Base-by-base conservation (phyloP, 257 asterid genomes). In the Plantago ovata region DNA sequence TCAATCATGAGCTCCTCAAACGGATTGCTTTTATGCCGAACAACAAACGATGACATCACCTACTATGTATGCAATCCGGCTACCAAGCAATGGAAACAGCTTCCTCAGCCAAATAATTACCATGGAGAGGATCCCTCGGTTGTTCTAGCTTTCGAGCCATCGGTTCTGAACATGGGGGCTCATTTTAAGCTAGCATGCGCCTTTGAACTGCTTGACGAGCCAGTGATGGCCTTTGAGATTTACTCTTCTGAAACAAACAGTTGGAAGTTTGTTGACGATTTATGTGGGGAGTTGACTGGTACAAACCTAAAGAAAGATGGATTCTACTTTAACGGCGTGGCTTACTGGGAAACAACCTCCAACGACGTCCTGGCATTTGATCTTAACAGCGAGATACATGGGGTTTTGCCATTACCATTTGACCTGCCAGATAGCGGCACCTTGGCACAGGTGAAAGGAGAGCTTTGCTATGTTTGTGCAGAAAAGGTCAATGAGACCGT, bases 41-140 rank as follows among this genome's bases (percentile, higher is more conserved):
- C 44, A 36, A 9, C 14, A n/a, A 23, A 54, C n/a, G 45, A 13
- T 7, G 6, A 33, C 16, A 4, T 20, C 8, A 54, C 13, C 24
- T 54, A 54, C 60, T 54, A 54, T 18, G 45, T 54, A 3, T 54
- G 60, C 45, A 54, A 54, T 54, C 60, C 60, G 2, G 43, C 60
- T 32, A 54, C 60, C 28, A 33, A 54, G 7, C 13, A 54, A 36
- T 54, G 60, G 45, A 54, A 54, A 33, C 21, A 15, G 23, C 45
- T 54, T 3, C 60, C 60, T 8, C 24, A 4, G 9, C 24, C 60
- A 8, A 33, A 22, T 32, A n/a, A n/a, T 36, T 54, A 54, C 42
- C 60, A 54, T 16, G 60, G 60, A 33, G 44, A 33, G 45, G 15
- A 33, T 14, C 60, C 60, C 13, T 33, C 60, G 3, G 4, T 10